These are phyloP conservation scores for Vigna angularis DNA, from an alignment of 306 rosid genomes.

Conservation along the genomic window DNA sequence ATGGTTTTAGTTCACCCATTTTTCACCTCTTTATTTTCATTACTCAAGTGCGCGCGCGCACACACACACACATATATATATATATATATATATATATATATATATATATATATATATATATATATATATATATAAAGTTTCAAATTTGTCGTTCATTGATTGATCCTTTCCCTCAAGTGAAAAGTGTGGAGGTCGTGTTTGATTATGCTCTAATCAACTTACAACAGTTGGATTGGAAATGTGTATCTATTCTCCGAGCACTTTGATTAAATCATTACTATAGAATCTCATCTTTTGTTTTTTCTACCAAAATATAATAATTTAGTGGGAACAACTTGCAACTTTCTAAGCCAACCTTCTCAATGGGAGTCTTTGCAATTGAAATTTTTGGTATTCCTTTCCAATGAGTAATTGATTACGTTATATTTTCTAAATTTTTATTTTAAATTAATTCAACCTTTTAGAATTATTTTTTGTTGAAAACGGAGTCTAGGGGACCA, in stretches of 20 bases:
- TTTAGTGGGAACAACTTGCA: constrained; percentile 2
- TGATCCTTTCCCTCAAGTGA: not conserved
- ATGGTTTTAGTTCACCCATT: constrained; percentile 62
- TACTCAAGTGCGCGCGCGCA: not conserved
- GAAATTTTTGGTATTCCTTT: not conserved
- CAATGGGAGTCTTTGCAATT: not conserved
- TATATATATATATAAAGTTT: constrained; percentile 30
- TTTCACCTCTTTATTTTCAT: constrained; percentile 30
- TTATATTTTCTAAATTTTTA: not conserved
- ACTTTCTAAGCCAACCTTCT: not conserved
- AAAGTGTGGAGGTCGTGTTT: constrained; percentile 2
- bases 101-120: not conserved
- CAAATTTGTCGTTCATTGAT: not conserved
- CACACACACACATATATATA: not conserved
- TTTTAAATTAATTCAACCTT: too few relatives aligned
- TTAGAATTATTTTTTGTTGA: too few relatives aligned
- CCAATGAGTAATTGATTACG: not conserved
- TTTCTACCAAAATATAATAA: constrained; percentile 24
- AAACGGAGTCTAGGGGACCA: too few relatives aligned
- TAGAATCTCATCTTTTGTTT: constrained; percentile 47
- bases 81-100: not conserved
- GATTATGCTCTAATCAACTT: not conserved
- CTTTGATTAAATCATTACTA: constrained; percentile 33
- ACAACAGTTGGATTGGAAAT: constrained; percentile 18
- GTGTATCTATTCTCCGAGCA: constrained; percentile 58